Conservation (phyloP, 2,329 filamentous ascomycete species). For the Teratosphaeria viscida region DNA sequence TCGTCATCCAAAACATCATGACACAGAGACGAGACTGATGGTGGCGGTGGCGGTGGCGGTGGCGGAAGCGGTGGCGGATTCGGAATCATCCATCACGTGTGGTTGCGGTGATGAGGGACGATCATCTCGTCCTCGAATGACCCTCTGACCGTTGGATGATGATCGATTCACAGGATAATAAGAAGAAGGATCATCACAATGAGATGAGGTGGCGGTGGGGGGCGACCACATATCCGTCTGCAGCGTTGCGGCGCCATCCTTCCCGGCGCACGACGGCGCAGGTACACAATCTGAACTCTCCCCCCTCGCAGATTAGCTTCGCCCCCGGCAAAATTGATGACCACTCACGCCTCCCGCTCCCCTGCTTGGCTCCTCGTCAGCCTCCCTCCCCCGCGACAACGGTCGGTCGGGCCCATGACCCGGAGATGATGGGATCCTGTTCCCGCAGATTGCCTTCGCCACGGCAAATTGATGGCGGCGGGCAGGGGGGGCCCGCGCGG, state of each 20-base stretch:
- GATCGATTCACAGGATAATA: no score
- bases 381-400: neutral
- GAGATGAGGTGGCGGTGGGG: neutral
- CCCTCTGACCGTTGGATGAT: no score
- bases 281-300: neutral
- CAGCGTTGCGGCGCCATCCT: neutral
- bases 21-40: no score
- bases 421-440: neutral
- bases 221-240: neutral
- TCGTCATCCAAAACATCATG: no score
- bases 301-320: neutral
- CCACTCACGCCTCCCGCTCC: neutral
- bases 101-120: no score
- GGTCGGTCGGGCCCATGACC: neutral
- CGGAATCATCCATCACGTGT: no score
- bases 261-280: neutral
- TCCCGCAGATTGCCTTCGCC: neutral
- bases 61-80: no score
- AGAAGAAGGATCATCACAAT: neutral
- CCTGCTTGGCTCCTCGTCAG: neutral
- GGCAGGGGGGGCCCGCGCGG: neutral
- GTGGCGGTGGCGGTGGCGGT: no score
- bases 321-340: neutral
- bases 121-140: no score
- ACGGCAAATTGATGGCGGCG: neutral